Base-by-base conservation (phyloP, 495 filamentous ascomycete genomes). In the Penicillium verhagenii region DNA sequence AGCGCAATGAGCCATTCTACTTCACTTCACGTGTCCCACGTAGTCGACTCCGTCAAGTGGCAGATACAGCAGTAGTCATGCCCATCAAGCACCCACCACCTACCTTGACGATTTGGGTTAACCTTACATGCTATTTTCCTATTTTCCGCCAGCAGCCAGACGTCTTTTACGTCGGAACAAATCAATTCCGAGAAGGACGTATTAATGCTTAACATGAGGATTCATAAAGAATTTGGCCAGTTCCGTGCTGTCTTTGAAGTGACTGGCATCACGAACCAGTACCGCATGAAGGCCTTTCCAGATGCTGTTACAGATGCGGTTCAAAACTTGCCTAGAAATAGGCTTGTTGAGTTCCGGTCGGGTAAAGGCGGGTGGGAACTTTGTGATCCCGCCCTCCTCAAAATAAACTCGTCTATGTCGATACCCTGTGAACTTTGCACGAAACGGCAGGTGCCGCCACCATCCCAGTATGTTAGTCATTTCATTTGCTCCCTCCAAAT, bases 351-450 rank as follows among this genome's bases (percentile, higher is more conserved):
- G 35, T 56, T 60, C 35, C 25, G 24, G 42, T 25, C 43, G 43
- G 42, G 55, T 42, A 52, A 52, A 51, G 57, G 47, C n/a, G n/a
- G n/a, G 54, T 55, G 52, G 52, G 57, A 55, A 48, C 52, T 60
- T 43, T 52, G 52, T 43, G 47, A 60, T 52, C 57, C 52, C 16
- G 20, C 38, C 28, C 57, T 60, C 26, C 42, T 60, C 47, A 35
- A 43, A 48, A 48, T 60, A 42, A 52, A 60, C 47, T 52, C 57
- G 38, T 43, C n/a, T 29, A 55, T 60, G n/a, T n/a, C n/a, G n/a
- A n/a, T n/a, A n/a, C n/a, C n/a, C n/a, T n/a, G n/a, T n/a, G n/a
- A n/a, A n/a, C n/a, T n/a, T n/a, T n/a, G n/a, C n/a, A n/a, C n/a
- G n/a, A n/a, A n/a, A n/a, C n/a, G n/a, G n/a, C n/a, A n/a, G n/a